Evolutionary conservation across 106 monocot genomes (phyloP).

Genomic region (Chionographis japonica): DNA sequence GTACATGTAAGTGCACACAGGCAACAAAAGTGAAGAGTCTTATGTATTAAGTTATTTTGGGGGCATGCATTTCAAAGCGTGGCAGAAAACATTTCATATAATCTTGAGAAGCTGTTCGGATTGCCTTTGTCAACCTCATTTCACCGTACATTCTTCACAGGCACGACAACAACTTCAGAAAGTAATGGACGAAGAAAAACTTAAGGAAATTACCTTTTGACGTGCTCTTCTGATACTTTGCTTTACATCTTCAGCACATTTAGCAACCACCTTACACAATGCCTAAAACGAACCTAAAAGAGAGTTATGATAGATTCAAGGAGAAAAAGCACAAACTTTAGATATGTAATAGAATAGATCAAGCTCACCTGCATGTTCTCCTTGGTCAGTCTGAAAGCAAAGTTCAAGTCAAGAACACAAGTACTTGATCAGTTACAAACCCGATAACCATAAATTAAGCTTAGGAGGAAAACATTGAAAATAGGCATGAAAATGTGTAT

Average conservation of each 20-base stretch:
- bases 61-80: too few relatives aligned
- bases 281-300: conserved; percentile 36
- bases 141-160: neutral
- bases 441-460: neutral
- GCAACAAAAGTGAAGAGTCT: too few relatives aligned
- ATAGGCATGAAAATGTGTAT: neutral
- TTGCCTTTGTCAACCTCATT: too few relatives aligned
- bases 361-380: conserved; percentile 74
- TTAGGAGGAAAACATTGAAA: neutral
- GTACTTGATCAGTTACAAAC: neutral
- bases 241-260: conserved; percentile 88
- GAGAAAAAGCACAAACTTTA: neutral
- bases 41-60: too few relatives aligned
- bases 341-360: neutral
- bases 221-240: conserved; percentile 95
- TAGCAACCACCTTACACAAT: conserved; percentile 78
- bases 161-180: neutral
- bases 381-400: conserved; percentile 66
- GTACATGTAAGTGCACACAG: too few relatives aligned
- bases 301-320: neutral
- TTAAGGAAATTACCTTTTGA: conserved; percentile 60
- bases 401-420: neutral
- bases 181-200: neutral
- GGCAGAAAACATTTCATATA: too few relatives aligned
- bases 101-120: too few relatives aligned